Evolutionary conservation across 345 rosid genomes (phyloP), one percentile per base, ranked within the genome.

Genomic region (Atalantia buxifolia): DNA sequence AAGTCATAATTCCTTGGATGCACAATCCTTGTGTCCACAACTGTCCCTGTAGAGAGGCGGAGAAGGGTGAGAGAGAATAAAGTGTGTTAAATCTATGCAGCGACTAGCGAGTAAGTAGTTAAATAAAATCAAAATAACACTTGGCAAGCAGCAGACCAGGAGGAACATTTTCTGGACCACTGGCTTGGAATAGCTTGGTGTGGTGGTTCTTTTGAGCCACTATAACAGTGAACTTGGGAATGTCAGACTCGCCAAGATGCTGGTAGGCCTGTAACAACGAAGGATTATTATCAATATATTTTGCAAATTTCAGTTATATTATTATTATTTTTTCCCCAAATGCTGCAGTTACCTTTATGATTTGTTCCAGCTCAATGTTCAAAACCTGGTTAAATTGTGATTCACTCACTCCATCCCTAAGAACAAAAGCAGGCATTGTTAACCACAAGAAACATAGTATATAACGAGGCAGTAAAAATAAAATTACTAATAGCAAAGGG

Each of bases 181-280:
- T 66, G 21, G 88, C 67, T 82, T 85, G 97, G 84, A 96, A 94
- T 69, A 94, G 83, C 83, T 91, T 93, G 10, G 98, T 93, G 76
- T 91, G 97, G 79, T 93, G 99, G 83, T 91, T 92, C 90, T 96
- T 94, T 53, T 96, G 99, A 9, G 93, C 97, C 53, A 96, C 91
- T 66, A 96, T 76, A 60, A 93, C 88, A 2, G 93, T 90, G 83
- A 95, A 95, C 74, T 90, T 89, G 16, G 99, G 99, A 64, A 85
- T 36, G 73, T 85, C 86, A 28, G 33, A 76, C 76, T 84, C 95
- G 12, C 92, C 98, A 66, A 96, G 80, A 78, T 79, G 80, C 81
- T 87, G 88, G 79, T 92, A 95, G 13, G 99, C 94, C 99, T 93
- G 90, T 77, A 66, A 75, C 31, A 71, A 72, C 61, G 78, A 8